Base-by-base conservation (phyloP, 805 yeast species). In the Candida vaughaniae region DNA sequence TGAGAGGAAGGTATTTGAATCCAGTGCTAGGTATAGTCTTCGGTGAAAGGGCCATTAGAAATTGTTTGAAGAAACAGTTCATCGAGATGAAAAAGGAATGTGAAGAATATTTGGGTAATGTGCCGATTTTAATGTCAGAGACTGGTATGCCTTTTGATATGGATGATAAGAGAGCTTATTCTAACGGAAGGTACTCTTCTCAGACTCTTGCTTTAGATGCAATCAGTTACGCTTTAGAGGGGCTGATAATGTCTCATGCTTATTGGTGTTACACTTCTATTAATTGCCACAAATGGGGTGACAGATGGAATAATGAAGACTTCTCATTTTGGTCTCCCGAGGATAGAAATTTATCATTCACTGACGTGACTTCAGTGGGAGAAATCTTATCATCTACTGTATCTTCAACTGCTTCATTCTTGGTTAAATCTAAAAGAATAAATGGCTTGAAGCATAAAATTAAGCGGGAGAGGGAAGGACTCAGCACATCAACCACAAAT, bases 71-170 rank as follows among this genome's bases (percentile, higher is more conserved):
- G 36, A 72, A 64, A 32, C 97, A 91, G 60, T 65, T 91, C 39
- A 49, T 56, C n/a, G 82, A 75, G 40, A 74, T 91, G 65, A 74
- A 71, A 36, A 52, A 56, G 15, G 98, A 93, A 54, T 78, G 88
- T 4, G 55, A 62, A 5, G 71, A 70, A 3, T 56, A 73, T 20
- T 58, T 90, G 25, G 97, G 97, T 3, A 34, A 57, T 7, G 69
- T 88, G 7, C 96, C 97, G 0, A 74, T 84, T 7, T 62, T 91
- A 16, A 80, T 93, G 72, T 78, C 95, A 1, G 99, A 91, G 58
- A 89, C 91, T n/a, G 99, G 99, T 5, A 87, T 91, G 82, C 98
- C 99, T 3, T 87, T 83, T 57, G 96, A 93, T 58, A 86, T 91
- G 96, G 90, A 91, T 58, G 71, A 77, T 41, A 86, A 85, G 53